Evolutionary conservation across 2,329 filamentous ascomycete species (phyloP), one percentile per base, ranked within the genome.

Genomic region (Xylaria sp.): DNA sequence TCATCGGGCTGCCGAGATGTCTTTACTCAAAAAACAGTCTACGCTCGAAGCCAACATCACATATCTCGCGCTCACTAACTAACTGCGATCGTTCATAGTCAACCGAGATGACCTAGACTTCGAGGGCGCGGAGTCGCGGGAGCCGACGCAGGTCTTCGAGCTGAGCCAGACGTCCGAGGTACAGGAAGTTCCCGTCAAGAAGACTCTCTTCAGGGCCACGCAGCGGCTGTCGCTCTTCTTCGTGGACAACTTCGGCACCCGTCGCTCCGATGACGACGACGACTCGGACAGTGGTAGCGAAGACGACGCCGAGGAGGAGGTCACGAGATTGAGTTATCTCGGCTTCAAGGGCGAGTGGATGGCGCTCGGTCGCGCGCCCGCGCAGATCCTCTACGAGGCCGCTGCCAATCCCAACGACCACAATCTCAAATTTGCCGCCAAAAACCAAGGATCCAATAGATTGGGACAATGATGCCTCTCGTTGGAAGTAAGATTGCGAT

Each of bases 301-400:
- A 2, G 68, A 58, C 0, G 76, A 78, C 11, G 93, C 89, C 0
- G 92, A 93, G 15, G 93, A 94, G 77, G 93, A 97, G 64, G 89
- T 91, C 64, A 95, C 93, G 53, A 86, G 89, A 58, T 79, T 98
- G 1, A 90, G 86, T 70, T 99, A 97, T 81, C 72, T 98, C 65
- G 96, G 93, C 0, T 98, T 99, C 84, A 94, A 93, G 81, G 96
- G 96, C 28, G 93, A 97, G 81, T 98, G 93, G 86, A 96, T 96
- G 88, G 89, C 90, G 78, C 81, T 97, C 76, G 96, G 91, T 56
- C 86, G 91, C 64, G 93, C 95, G 78, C 94, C 96, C 0, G 84
- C 92, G 6, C 93, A 92, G 74, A 95, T 98, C 74, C 76, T 97
- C 69, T 99, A 98, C 80, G 96, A 99, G 86, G 92, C 94, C 20